Evolutionary conservation across 2,329 filamentous ascomycete species (phyloP).

Genomic region (Fusarium caatingaense): DNA sequence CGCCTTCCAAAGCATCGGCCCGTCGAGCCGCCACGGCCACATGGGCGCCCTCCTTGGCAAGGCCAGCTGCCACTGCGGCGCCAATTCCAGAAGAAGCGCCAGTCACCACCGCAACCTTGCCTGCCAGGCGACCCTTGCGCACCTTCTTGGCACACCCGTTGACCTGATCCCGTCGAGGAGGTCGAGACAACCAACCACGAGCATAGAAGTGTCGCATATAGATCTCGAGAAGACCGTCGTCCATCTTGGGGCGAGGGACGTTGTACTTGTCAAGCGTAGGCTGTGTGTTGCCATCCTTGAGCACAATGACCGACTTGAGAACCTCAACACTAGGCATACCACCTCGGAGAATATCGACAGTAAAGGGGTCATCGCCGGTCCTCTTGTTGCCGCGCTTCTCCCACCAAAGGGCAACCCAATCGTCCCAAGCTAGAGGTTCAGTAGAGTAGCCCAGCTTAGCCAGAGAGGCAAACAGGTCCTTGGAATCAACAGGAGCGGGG

Average conservation of each 20-base stretch:
- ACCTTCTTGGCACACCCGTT: constrained; percentile 42
- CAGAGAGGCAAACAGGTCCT: constrained; percentile 72
- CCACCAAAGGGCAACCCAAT: constrained; percentile 80
- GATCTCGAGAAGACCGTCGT: constrained; percentile 76
- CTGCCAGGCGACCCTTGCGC: constrained; percentile 69
- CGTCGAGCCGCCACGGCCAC: constrained; percentile 79
- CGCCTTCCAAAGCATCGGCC: constrained; percentile 72
- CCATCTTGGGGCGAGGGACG: constrained; percentile 75
- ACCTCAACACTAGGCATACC: constrained; percentile 83
- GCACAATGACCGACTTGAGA: constrained; percentile 75
- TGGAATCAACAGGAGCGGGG: constrained; percentile 74
- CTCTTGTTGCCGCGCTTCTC: constrained; percentile 74
- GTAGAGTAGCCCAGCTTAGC: constrained; percentile 77
- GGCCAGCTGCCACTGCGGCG: constrained; percentile 75
- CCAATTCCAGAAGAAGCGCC: constrained; percentile 85
- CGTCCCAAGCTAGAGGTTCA: constrained; percentile 72
- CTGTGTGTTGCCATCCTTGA: constrained; percentile 76
- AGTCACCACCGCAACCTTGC: constrained; percentile 79
- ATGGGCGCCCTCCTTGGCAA: constrained; percentile 77
- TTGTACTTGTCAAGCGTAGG: constrained; percentile 65
- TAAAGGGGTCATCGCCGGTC: constrained; percentile 77
- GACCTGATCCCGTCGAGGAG: constrained; percentile 63
- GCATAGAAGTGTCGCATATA: constrained; percentile 86
- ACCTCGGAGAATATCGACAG: constrained; percentile 81
- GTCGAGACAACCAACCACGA: constrained; percentile 77